Conservation (phyloP, 2,329 filamentous ascomycete species). For the Phialophora tarda region DNA sequence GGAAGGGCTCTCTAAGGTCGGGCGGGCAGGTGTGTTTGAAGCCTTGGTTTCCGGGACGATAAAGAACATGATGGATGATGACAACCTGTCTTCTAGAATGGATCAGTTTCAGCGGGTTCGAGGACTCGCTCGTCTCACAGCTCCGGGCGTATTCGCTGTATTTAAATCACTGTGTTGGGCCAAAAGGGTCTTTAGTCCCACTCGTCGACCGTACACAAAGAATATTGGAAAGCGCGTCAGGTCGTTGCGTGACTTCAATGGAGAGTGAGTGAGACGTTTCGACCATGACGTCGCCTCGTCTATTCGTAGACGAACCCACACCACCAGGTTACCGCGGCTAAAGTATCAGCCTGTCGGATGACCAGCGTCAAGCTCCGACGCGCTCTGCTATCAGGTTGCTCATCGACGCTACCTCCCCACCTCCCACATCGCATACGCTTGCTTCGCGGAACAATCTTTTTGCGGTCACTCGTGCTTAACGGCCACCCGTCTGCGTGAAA, state of each 20-base stretch:
- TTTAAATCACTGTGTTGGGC: neutral
- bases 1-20: conserved; percentile 2
- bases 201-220: neutral
- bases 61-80: conserved; percentile 25
- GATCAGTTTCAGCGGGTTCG: neutral
- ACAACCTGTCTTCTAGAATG: neutral
- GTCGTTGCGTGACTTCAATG: neutral
- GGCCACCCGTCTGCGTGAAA: neutral
- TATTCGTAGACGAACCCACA: neutral
- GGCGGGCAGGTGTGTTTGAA: neutral
- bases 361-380: neutral
- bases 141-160: neutral
- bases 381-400: neutral
- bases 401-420: neutral
- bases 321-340: neutral
- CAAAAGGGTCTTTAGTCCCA: neutral
- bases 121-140: neutral
- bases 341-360: neutral
- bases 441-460: conserved; percentile 1
- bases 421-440: neutral
- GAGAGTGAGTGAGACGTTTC: neutral
- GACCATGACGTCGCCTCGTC: neutral
- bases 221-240: neutral
- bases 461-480: neutral
- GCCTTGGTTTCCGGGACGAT: conserved; percentile 21